A percentile compares a stretch with the other conserved stretches of the same genome.
Evolutionary conservation across 495 filamentous ascomycete species (phyloP).

Genomic region (Hypoxylon fuscum): DNA sequence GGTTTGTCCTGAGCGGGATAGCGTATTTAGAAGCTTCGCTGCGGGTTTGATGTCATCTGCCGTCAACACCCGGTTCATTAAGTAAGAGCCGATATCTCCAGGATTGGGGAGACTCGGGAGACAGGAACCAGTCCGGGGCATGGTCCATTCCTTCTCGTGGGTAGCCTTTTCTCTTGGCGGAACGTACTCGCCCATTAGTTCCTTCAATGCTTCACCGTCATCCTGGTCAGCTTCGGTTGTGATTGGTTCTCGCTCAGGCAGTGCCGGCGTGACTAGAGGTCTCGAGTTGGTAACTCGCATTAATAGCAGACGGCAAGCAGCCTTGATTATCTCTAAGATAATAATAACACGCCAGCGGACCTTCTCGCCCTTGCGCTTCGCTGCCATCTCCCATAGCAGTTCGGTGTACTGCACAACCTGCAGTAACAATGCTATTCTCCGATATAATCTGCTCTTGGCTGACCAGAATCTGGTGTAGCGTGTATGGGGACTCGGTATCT

Average conservation of each 20-base stretch:
- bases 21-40: slow-evolving; percentile 77
- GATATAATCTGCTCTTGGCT: slow-evolving; percentile 75
- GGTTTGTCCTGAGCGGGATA: slow-evolving; percentile 74
- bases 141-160: slow-evolving; percentile 76
- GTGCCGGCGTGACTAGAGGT: slow-evolving; percentile 82
- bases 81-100: slow-evolving; percentile 81
- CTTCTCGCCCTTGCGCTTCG: slow-evolving; percentile 84
- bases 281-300: slow-evolving; percentile 84
- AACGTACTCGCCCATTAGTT: slow-evolving; percentile 44
- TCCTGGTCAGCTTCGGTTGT: slow-evolving; percentile 60
- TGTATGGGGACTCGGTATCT: slow-evolving; percentile 75
- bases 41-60: slow-evolving; percentile 96
- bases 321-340: slow-evolving; percentile 85
- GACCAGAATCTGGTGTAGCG: slow-evolving; percentile 94
- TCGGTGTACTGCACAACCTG: slow-evolving; percentile 95
- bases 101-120: slow-evolving; percentile 83
- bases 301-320: slow-evolving; percentile 82
- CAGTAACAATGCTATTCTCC: slow-evolving; percentile 77
- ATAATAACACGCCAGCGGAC: slow-evolving; percentile 91
- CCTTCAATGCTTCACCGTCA: slow-evolving; percentile 53
- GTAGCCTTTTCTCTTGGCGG: slow-evolving; percentile 22
- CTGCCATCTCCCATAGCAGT: slow-evolving; percentile 81
- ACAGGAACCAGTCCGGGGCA: slow-evolving; percentile 89
- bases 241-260: slow-evolving; percentile 84
- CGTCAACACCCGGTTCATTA: slow-evolving; percentile 90